Evolutionary conservation across 1,139 yeast genomes (phyloP), one percentile per base, ranked within the genome.

Genomic region (Yamadazyma pseudoaaseri): DNA sequence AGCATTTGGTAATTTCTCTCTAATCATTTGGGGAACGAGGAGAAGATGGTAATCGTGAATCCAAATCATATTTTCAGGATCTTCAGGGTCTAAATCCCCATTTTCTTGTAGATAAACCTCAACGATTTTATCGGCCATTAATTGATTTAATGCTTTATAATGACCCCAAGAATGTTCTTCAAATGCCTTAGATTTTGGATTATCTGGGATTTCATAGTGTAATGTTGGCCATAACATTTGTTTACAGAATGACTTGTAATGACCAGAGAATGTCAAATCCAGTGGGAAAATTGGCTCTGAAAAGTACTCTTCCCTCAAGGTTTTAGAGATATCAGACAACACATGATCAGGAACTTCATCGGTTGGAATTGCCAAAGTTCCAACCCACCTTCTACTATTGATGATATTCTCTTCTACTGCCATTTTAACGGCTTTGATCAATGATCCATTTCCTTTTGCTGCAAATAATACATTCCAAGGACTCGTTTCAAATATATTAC

Each of bases 191-290:
- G 95, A 82, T 48, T 85, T 86, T 32, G 97, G 95, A 50, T 89
- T 82, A 57, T 92, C 97, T 0, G 98, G 98, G 28, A 90, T 87
- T 57, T 92, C 96, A 55, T 92, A 94, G 54, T 92, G 98, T 44
- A 94, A 70, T 2, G 97, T 86, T 17, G 98, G 98, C 97, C 98
- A 92, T 43, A 92, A 66, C 29, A 92, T 86, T 51, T 89, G 95
- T 56, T 92, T 92, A 56, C 97, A 90, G 54, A 84, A 92, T 31
- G 87, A 86, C 39, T 78, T 77, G 59, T 92, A 92, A 51, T 89
- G 96, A 14, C 97, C 97, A 48, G 84, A 85, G 50, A 87, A 86
- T 1, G 89, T 79, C 14, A 76, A 60, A 58, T 92, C 97, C 45
- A 76, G 75, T 2, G 90, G 81, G 45, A 78, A 79, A 3, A 89